A percentile compares a stretch with the other conserved stretches of the same genome.
Evolutionary conservation across 208 protist genomes (phyloP).

Genomic region (Crithidia expoeki): DNA sequence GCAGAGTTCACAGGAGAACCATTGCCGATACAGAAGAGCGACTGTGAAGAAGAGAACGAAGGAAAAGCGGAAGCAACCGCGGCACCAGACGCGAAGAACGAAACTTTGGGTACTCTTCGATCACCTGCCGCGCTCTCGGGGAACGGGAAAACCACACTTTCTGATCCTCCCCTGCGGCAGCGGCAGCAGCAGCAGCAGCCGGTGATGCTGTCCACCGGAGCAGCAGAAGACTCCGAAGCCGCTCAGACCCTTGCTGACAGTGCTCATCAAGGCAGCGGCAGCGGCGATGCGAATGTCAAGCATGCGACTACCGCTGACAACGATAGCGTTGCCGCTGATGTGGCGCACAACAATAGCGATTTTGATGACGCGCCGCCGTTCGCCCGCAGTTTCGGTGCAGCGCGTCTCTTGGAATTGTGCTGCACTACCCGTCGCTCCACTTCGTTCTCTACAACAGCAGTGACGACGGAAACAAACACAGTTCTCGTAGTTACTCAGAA

Average conservation of each 20-base stretch:
- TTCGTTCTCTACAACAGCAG: too few species aligned
- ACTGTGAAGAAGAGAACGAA: neutral
- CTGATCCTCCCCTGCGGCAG: neutral
- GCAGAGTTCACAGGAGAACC: neutral
- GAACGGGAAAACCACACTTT: too few species aligned
- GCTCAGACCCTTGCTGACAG: neutral
- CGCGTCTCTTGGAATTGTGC: neutral
- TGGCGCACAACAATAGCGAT: too few species aligned
- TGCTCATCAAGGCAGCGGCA: neutral
- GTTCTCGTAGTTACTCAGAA: too few species aligned
- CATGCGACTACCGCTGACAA: neutral
- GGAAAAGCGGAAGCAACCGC: neutral
- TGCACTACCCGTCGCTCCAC: neutral
- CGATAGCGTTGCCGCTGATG: neutral
- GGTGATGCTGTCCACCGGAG: too few species aligned
- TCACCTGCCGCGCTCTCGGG: neutral
- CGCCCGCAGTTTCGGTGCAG: neutral
- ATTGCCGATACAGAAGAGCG: neutral
- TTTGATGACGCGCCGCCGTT: neutral
- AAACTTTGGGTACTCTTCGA: neutral
- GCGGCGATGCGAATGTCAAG: neutral
- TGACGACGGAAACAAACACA: too few species aligned
- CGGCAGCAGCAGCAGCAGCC: neutral
- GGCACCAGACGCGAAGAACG: neutral
- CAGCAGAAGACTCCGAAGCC: too few species aligned